Evolutionary conservation across 257 asterid species (phyloP), one percentile per base, ranked within the genome.

Genomic region (Schizonepeta tenuifolia): DNA sequence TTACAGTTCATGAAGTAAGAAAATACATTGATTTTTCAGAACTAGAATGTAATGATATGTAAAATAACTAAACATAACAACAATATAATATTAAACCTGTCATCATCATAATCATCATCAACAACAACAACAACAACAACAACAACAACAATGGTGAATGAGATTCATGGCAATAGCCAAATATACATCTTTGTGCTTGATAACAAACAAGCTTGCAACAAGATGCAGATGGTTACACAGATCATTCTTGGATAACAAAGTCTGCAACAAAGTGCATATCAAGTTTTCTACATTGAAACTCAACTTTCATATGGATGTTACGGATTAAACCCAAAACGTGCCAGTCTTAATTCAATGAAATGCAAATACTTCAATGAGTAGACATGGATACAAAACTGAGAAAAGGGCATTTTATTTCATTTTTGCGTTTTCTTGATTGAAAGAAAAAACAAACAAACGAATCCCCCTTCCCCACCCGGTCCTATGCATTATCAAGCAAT

Each of bases 251-350:
- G 24, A 72, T 18, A 49, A 60, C 69, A 50, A 47, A 22, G 62
- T 33, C 36, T 35, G 71, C 55, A 63, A 63, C 71, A 51, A 26
- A 43, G 59, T 61, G 65, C 65, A 68, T 62, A 73, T 24, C 22
- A 15, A 26, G 15, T 69, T 14, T 24, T 18, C 28, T 18, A 8
- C 21, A 2, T 11, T 22, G 6, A 31, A 40, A 9, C n/a, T 31
- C 21, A 41, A 62, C 35, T 49, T 60, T 21, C 66, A 49, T 63
- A 40, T 35, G 64, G 55, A 64, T 64, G 41, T 14, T 46, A 63
- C 18, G 7, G 64, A 15, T 56, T 31, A 24, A 24, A 71, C 67
- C 7, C 36, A 41, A 10, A 49, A 24, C 38, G 49, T 17, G 28
- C 11, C 35, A 13, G 9, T 40, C 58, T 63, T 31, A 54, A 33